These are phyloP conservation scores for Jackrogersella minutella DNA, from an alignment of 495 filamentous ascomycete species.

Conservation along the genomic window DNA sequence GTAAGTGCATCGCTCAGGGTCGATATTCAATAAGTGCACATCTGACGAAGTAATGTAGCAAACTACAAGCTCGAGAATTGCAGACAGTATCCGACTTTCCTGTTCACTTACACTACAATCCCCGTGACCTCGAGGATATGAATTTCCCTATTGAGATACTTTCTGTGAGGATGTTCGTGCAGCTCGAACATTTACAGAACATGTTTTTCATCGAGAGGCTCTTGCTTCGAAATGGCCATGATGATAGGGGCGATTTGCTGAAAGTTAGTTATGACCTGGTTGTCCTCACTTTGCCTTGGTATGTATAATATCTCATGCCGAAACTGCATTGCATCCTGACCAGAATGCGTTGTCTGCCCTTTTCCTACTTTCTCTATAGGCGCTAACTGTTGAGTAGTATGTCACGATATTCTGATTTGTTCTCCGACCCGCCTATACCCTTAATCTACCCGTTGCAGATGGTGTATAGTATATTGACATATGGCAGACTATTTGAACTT, in stretches of 20 bases:
- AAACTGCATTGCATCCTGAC: no score
- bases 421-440: slow-evolving; percentile 27
- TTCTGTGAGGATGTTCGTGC: slow-evolving; percentile 47
- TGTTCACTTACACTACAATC: slow-evolving; percentile 43
- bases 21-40: not conserved
- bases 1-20: slow-evolving; percentile 41
- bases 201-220: slow-evolving; percentile 67
- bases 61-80: slow-evolving; percentile 35
- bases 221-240: slow-evolving; percentile 60
- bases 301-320: not conserved
- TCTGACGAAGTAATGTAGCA: not conserved
- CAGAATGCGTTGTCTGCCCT: not conserved
- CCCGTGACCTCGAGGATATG: slow-evolving; percentile 43
- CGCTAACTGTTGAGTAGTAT: slow-evolving; percentile 16
- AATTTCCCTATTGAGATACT: slow-evolving; percentile 36
- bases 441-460: no score
- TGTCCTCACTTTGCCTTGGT: slow-evolving; percentile 34
- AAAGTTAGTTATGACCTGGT: slow-evolving; percentile 63
- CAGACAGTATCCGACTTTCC: slow-evolving; percentile 38
- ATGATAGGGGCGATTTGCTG: slow-evolving; percentile 59
- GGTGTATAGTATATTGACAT: no score
- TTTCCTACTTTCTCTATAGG: not conserved
- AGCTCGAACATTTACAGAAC: slow-evolving; percentile 64
- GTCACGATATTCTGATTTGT: no score
- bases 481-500: slow-evolving; percentile 50